These are phyloP conservation scores for Infundibulicybe gibba DNA, from an alignment of 768 basidiomycete genomes.

Conservation along the genomic window DNA sequence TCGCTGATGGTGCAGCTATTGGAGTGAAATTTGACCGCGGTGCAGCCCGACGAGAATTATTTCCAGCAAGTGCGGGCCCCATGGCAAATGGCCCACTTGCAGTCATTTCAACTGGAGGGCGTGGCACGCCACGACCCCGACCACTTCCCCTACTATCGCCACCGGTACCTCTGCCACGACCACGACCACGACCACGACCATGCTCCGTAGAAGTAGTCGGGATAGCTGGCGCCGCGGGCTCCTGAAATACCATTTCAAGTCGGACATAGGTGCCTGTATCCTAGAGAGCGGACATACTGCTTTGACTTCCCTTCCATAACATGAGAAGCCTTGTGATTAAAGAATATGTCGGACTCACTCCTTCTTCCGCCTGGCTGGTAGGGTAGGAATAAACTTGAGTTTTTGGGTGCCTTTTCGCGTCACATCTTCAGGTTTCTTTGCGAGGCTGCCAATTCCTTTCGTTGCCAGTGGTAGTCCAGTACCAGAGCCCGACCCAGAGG, in stretches of 20 bases:
- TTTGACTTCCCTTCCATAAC: constrained; percentile 53
- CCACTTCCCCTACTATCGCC: constrained; percentile 50
- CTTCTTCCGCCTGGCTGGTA: constrained; percentile 75
- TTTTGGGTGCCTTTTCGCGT: constrained; percentile 73
- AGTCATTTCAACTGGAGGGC: constrained; percentile 65
- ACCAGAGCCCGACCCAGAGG: constrained; percentile 25
- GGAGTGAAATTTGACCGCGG: constrained; percentile 59
- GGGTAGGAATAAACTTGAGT: constrained; percentile 77
- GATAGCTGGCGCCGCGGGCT: constrained; percentile 32
- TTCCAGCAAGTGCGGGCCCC: constrained; percentile 72
- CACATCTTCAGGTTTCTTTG: constrained; percentile 67
- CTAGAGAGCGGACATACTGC: constrained; percentile 36
- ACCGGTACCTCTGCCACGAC: constrained; percentile 37
- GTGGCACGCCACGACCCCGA: constrained; percentile 48
- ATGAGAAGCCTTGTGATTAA: too few relatives aligned
- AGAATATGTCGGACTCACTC: constrained; percentile 47
- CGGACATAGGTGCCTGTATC: neutral
- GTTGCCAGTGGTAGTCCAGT: constrained; percentile 23
- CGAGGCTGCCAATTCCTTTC: constrained; percentile 75
- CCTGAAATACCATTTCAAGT: constrained; percentile 34
- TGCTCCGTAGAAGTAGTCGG: constrained; percentile 25
- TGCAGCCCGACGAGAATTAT: constrained; percentile 43
- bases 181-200: constrained; percentile 45
- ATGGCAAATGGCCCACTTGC: constrained; percentile 87
- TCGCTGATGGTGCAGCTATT: constrained; percentile 32